Base-by-base conservation (phyloP, 208 protist species). In the Eutreptiella sp. region DNA sequence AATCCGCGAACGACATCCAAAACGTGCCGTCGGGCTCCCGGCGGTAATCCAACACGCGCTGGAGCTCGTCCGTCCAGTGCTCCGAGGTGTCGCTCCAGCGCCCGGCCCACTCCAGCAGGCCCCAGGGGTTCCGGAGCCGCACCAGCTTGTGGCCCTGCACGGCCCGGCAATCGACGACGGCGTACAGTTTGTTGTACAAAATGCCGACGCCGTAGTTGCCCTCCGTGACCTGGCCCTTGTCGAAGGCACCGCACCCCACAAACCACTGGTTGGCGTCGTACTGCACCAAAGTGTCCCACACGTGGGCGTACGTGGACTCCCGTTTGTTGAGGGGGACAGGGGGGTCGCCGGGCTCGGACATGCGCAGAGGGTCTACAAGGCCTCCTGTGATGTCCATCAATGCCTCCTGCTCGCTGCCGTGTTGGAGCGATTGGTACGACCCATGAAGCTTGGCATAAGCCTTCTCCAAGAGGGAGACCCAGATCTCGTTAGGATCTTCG, bases 371-470 rank as follows among this genome's bases (percentile, higher is more conserved):
- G 9, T 23, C 14, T 23, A 11, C 5, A n/a, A 73, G 38, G 28
- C 74, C 83, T 16, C 83, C 82, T 11, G 83, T 81, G 21, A 82
- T 54, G 60, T 92, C 86, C 47, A 66, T 75, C 16, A 92, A 61
- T 0, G 79, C 82, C 46, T 87, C 35, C 41, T 5, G 24, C 11
- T 53, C 19, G 0, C 11, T 11, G 45, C 45, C 39, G 24, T 54
- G 70, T 66, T 89, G 81, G 14, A 94, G 70, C 9, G 81, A 71
- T 61, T 86, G 76, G 69, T 94, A 94, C 63, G 79, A 90, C 46
- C 81, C 76, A 68, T 92, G 84, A 34, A 88, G 55, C 70, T 92
- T 91, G 14, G 88, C 88, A 54, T 88, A 92, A 19, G 88, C 86
- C 72, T 94, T 94, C 60, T 94, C 88, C 4, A 71, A n/a, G 5